Evolutionary conservation across 2,329 filamentous ascomycete genomes (phyloP), one percentile per base, ranked within the genome.

Genomic region (Colletotrichum truncatum): DNA sequence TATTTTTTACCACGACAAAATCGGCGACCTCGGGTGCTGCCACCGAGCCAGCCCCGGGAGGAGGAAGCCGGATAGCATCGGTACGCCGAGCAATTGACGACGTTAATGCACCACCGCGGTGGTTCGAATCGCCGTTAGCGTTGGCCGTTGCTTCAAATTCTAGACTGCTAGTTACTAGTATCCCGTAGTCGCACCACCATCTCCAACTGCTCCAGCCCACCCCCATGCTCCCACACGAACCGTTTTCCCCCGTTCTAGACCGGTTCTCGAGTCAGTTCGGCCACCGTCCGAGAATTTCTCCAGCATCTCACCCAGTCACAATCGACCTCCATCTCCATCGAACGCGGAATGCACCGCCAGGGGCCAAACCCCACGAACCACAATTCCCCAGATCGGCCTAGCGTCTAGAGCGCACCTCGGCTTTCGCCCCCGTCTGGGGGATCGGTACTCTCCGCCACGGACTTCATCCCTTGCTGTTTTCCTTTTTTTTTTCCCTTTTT

Each of bases 371-470:
- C 62, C 49, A 49, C 49, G 43, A 51, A 39, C 57, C 63, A 55
- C n/a, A 52, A 45, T 56, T 63, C 51, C 63, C 63, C 57, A 63
- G 63, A 56, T 36, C 34, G 51, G 57, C 43, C 57, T 66, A 66
- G 63, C 51, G 57, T 12, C 34, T n/a, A 16, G 6, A 36, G 26
- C 18, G 23, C 41, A 58, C 63, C 63, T 66, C 63, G 63, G 63
- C 57, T 32, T 51, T 62, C 49, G 23, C 28, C 63, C 63, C 51
- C 63, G 51, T 66, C 63, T 66, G 63, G 63, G n/a, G 62, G 63
- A 56, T 65, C 26, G 48, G 18, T 49, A 36, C 30, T 16, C 62
- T 65, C 56, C 41, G 41, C 62, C 23, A 6, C 49, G 43, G 49
- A 56, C 58, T 36, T 32, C 36, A 43, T 43, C 26, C 49, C 41